A percentile compares a stretch with the other conserved stretches of the same genome.
These are phyloP conservation scores for Paramicrosporidium saccamoebae DNA, from an alignment of 371 early-diverging fungal species.

Conservation along the genomic window DNA sequence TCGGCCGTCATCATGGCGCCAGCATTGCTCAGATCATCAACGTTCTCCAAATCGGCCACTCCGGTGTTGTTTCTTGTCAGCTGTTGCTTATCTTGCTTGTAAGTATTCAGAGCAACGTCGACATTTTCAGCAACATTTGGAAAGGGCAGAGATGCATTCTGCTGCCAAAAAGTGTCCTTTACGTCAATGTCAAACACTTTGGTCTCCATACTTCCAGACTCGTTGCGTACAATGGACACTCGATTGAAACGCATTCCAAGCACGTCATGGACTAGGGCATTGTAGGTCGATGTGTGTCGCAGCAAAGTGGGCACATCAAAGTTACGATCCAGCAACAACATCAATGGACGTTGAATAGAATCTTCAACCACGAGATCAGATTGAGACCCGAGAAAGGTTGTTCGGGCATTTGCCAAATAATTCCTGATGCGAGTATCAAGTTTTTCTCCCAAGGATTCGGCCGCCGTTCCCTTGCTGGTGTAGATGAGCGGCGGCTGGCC, in stretches of 20 bases:
- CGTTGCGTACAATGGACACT: conserved; percentile 20
- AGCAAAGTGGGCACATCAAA: conserved; percentile 80
- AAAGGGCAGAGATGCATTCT: conserved; percentile 72
- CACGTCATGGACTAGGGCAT: conserved; percentile 82
- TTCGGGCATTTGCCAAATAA: conserved; percentile 42
- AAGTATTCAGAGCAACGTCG: conserved; percentile 52
- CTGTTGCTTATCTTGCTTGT: conserved; percentile 79
- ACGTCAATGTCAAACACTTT: conserved; percentile 66
- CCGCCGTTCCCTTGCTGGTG: conserved; percentile 57
- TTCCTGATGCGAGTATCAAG: conserved; percentile 61
- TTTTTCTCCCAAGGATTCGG: conserved; percentile 62
- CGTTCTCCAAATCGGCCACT: conserved; percentile 36
- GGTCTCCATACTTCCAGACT: conserved; percentile 17
- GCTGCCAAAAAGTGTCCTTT: conserved; percentile 73
- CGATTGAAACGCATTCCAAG: conserved; percentile 70
- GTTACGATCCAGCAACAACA: conserved; percentile 74
- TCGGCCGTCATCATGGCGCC: conserved; percentile 21
- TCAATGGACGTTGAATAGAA: conserved; percentile 11
- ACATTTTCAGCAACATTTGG: conserved; percentile 83
- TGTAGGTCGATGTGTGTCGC: conserved; percentile 91
- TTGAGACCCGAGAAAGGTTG: conserved; percentile 27
- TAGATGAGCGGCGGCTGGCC: conserved; percentile 36
- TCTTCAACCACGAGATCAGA: conserved; percentile 2
- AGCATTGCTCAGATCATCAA: conserved; percentile 52
- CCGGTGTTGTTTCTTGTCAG: conserved; percentile 62